Base-by-base conservation (phyloP, 345 rosid genomes). In the Ailanthus altissimus region DNA sequence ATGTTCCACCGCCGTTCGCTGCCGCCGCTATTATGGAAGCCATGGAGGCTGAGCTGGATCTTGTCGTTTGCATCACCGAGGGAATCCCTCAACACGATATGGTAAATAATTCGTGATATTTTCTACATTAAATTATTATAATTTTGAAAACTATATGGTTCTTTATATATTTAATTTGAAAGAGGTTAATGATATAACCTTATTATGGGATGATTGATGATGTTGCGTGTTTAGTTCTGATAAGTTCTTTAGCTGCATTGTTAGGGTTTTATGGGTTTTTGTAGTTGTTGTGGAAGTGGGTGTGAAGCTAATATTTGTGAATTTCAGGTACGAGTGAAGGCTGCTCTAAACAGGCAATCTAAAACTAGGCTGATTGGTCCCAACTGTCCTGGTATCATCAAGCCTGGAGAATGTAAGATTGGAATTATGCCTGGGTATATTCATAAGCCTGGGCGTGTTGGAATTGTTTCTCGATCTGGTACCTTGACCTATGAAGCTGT, bases 401-500 rank as follows among this genome's bases (percentile, higher is more conserved):
- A 93, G 72, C 98, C 98, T 78, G 98, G 95, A 76, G 98, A 93
- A 83, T 90, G 98, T 81, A 93, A 92, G 82, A 90, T 93, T 73
- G 98, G 98, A 61, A 93, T 93, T 59, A 93, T 96, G 99, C 98
- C 99, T 8, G 99, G 97, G 40, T 96, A 96, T 76, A 93, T 96
- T 84, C 98, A 96, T 83, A 96, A 96, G 81, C 98, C 99, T 0
- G 99, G 98, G 56, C 94, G 94, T 62, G 58, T 93, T 50, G 99
- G 99, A 67, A 93, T 93, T 60, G 98, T 93, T 80, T 93, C 98
- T 50, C 91, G 99, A 45, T 96, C 99, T 10, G 99, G 98, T 60
- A 96, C 99, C 76, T 87, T 96, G 84, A 96, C 99, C 46, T 93
- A 93, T 87, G 99, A 96, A 88, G 99, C 99, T 32, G 99, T 96